Evolutionary conservation across 2,329 filamentous ascomycete genomes (phyloP), one percentile per base, ranked within the genome.

Genomic region (Calonectria pteridis): DNA sequence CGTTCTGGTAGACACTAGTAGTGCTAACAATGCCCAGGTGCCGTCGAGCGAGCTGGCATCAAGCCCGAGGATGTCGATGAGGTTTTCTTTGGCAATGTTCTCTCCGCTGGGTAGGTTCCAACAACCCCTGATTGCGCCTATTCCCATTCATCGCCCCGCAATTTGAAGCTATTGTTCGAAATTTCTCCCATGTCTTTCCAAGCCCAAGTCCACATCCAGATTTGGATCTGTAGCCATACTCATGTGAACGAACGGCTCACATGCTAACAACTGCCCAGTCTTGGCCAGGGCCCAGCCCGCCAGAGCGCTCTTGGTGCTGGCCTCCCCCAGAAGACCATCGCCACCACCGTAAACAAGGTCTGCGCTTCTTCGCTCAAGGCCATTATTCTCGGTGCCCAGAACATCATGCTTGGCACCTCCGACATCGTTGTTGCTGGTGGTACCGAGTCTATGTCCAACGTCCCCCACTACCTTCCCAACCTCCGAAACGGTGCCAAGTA

Each of bases 331-430:
- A 90, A 91, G 69, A 94, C 94, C 77, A 91, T 97, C 80, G 94
- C 93, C 87, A 99, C 97, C 58, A 98, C 96, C 67, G 92, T 99
- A 83, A 99, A 99, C 93, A 99, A 99, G 89, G 97, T 99, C 84
- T 99, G 97, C 91, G 97, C 97, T 77, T 98, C 96, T 13, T 93
- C 94, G 55, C 89, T 98, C 84, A 99, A 99, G 90, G 95, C 97
- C 79, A 93, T 99, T 83, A 95, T 98, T 78, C 91, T 99, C 74
- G 97, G 94, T 79, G 95, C 96, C 66, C 97, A 98, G 87, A 98
- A 96, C 81, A 99, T 99, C 88, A 95, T 98, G 85, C 98, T 96
- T 68, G 96, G 97, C 79, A 98, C 95, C 84, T 96, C 96, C 77
- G 93, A 95, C 80, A 93, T 98, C 78, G 93, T 99, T 77, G 95